Base-by-base conservation (phyloP, 192 early-diverging fungal genomes). In the Hyaloraphidium curvatum region DNA sequence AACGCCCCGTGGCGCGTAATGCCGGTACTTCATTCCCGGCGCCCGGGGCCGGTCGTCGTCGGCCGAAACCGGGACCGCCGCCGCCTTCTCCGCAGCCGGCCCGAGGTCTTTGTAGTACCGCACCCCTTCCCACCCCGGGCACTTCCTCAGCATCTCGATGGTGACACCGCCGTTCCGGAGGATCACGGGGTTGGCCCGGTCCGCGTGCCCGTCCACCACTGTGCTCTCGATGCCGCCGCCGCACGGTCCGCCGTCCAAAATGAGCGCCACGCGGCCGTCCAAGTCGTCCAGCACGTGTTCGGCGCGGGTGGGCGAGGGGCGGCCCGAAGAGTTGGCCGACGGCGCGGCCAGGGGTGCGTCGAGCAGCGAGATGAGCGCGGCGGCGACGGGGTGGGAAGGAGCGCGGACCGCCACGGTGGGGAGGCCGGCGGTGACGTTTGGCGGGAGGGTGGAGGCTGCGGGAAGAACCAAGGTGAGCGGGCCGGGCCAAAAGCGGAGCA, bases 21-120 rank as follows among this genome's bases (percentile, higher is more conserved):
- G 95, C 3, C 89, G 67, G 63, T 99, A 99, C 63, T 99, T 99
- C 95, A 99, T 99, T 11, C 95, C 95, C 21, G 95, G 95, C 17
- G 95, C 93, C 0, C 87, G 91, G 0, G 95, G 95, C 11, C 43
- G 43, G 5, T 48, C 43, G 43, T 14, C 25, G 23, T 48, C 14
- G 5, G 43, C 19, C 7, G 43, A 25, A 25, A 22, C 43, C 7
- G 25, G 43, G 19, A 48, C 17, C 11, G 43, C 14, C 25, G 43
- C 43, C 23, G 11, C 5, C 7, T 21, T 19, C 25, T 48, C 4
- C 25, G 23, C 9, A 5, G 14, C 43, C 17, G 43, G 43, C 17
- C 7, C 19, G 25, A 9, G 14, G 23, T 48, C 19, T 4, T 48
- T 69, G 55, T 89, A 98, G 5, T 92, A 84, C 39, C 77, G 70